A percentile compares a stretch with the other conserved stretches of the same genome.
phyloP scores from a whole-genome alignment of 495 filamentous ascomycete genomes.

The Lophiotrema nucula region DNA sequence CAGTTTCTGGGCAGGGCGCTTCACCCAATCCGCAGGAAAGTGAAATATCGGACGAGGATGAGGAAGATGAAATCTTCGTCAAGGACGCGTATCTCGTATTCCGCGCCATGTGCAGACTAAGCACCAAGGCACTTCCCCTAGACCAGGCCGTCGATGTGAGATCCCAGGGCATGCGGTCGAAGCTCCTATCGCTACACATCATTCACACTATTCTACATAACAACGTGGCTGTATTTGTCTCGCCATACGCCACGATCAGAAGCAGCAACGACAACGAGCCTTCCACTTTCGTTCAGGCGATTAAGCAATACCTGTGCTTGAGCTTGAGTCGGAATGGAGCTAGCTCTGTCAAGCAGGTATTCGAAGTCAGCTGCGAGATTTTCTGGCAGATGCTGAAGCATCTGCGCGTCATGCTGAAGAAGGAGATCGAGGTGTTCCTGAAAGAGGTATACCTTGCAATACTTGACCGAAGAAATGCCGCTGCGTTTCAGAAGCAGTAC shows the following conservation, averaged over 20 bases:
- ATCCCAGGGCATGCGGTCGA: constrained; percentile 94
- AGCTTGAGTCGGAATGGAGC: constrained; percentile 92
- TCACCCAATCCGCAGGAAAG: constrained; percentile 43
- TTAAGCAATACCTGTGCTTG: constrained; percentile 92
- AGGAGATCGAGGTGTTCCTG: constrained; percentile 96
- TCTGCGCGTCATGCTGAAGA: constrained; percentile 94
- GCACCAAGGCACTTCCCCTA: constrained; percentile 80
- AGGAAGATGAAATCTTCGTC: constrained; percentile 94
- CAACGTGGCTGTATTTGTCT: constrained; percentile 81
- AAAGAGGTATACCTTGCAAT: constrained; percentile 97
- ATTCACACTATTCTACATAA: constrained; percentile 93
- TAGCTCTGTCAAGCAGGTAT: constrained; percentile 84
- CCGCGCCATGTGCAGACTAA: constrained; percentile 94
- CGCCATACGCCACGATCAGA: constrained; percentile 82
- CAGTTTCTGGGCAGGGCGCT: constrained; percentile 50
- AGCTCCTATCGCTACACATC: constrained; percentile 89
- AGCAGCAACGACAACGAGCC: constrained; percentile 81
- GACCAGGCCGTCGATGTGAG: constrained; percentile 92
- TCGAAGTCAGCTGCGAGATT: constrained; percentile 94
- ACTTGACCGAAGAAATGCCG: constrained; percentile 80
- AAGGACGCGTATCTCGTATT: constrained; percentile 97
- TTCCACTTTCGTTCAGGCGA: constrained; percentile 88
- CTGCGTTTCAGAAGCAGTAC: constrained; percentile 85
- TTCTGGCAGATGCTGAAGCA: constrained; percentile 96
- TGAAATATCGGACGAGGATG: constrained; percentile 70